Conservation (phyloP, 371 early-diverging fungal species). For the Apophysomyces sp. region DNA sequence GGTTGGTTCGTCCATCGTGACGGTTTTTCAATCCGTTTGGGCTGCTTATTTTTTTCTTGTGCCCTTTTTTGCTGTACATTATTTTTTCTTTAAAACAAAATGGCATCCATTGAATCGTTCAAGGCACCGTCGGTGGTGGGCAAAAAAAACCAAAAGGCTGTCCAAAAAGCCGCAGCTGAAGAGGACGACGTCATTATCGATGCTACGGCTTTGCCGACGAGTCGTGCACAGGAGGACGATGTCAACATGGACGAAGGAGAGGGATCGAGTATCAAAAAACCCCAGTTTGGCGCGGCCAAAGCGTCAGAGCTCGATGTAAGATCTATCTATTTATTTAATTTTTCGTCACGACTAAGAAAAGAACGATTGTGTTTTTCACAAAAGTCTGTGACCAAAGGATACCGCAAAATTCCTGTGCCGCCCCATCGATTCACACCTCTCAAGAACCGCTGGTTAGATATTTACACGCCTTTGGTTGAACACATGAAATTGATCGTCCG, state of each 20-base stretch:
- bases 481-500: slow-evolving; percentile 96
- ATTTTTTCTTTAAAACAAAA: slow-evolving; percentile 10
- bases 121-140: slow-evolving; percentile 57
- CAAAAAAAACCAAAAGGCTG: slow-evolving; percentile 42
- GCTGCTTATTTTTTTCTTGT: not conserved
- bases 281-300: slow-evolving; percentile 42
- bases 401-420: slow-evolving; percentile 89
- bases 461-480: slow-evolving; percentile 99
- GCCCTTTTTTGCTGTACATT: slow-evolving; percentile 2
- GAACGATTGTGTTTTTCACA: slow-evolving; percentile 9
- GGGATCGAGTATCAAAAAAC: slow-evolving; percentile 28
- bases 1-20: not conserved
- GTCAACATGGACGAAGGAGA: slow-evolving; percentile 50
- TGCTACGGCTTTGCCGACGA: slow-evolving; percentile 55
- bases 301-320: slow-evolving; percentile 32
- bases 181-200: slow-evolving; percentile 67
- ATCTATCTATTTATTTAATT: not conserved
- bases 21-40: not conserved
- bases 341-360: slow-evolving; percentile 26
- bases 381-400: slow-evolving; percentile 41
- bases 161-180: slow-evolving; percentile 40
- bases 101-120: slow-evolving; percentile 54
- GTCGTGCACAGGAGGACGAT: slow-evolving; percentile 41
- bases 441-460: slow-evolving; percentile 96
- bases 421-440: slow-evolving; percentile 90